Base-by-base conservation (phyloP, 106 monocot genomes). In the Dendrobium huoshanense region DNA sequence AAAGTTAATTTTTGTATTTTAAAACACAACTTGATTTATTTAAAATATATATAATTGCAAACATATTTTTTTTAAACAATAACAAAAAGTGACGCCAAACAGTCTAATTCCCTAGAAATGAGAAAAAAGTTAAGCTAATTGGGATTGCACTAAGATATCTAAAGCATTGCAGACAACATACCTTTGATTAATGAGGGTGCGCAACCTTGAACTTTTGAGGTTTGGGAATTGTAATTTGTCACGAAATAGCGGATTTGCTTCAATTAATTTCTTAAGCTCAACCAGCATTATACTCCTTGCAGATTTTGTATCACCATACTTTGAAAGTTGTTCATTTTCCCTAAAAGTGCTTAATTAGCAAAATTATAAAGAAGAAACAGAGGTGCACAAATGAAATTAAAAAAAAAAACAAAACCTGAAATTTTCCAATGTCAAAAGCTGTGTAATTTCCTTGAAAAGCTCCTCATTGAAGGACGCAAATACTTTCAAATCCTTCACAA, bases 161-260 rank as follows among this genome's bases (percentile, higher is more conserved):
- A 54, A 58, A 17, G 2, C 56, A 31, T 37, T 45, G 75, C 15
- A 45, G 18, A 19, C 2, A 20, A 24, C 27, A 77, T 82, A 94
- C 96, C 97, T 97, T 75, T 94, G 94, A 84, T 97, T 97, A 54
- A 97, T 92, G 48, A 97, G 94, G 42, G 87, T 94, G 7, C 92
- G 83, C 61, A 94, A 81, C 61, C 94, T 90, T 9, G 92, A 92
- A 80, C 58, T 88, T 78, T 89, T 97, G 4, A 92, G 87, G 79
- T 55, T 92, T 5, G 97, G 94, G 78, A 92, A 92, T 73, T 79
- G 89, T 79, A 97, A 67, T 59, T 97, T 97, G 78, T 92, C 92
- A 48, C 90, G 88, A 73, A 97, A 97, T 24, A 94, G 86, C 61
- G 97, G 97, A 83, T 94, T 94, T 83, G 90, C 92, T 84, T 97